Conservation (phyloP, 2,329 filamentous ascomycete species). For the Epichloe glyceriae region DNA sequence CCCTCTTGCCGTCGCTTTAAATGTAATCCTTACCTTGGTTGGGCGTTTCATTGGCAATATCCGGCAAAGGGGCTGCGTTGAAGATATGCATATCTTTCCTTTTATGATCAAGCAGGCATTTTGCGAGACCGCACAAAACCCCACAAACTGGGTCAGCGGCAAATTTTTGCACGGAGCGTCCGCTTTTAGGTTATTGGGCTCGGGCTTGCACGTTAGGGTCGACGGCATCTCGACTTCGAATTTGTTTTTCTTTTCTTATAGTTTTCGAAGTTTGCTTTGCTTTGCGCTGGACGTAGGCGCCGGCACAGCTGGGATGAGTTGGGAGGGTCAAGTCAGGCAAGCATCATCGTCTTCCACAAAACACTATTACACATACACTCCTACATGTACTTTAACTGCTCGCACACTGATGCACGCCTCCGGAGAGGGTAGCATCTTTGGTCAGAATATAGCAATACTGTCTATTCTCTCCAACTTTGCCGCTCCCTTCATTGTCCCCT, state of each 20-base stretch:
- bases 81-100: conserved; percentile 11
- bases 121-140: conserved; percentile 13
- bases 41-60: conserved; percentile 18
- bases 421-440: conserved; percentile 21
- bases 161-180: conserved; percentile 19
- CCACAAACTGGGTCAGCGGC: conserved; percentile 14
- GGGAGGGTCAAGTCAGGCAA: conserved; percentile 39
- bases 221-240: conserved; percentile 4
- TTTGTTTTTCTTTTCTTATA: conserved; percentile 7
- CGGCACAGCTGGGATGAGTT: conserved; percentile 5
- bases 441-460: conserved; percentile 30
- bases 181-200: conserved; percentile 11
- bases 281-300: conserved; percentile 2
- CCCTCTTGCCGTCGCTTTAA: conserved; percentile 10
- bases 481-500: conserved; percentile 23
- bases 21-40: conserved; percentile 6
- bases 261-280: conserved; percentile 5
- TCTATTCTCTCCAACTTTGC: conserved; percentile 23
- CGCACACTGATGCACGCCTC: conserved; percentile 17
- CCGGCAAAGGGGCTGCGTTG: conserved; percentile 12
- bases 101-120: conserved; percentile 20
- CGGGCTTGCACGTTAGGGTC: conserved; percentile 9
- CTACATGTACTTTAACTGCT: conserved; percentile 53
- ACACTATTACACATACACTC: conserved; percentile 8
- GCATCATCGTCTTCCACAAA: conserved; percentile 58